Conservation (phyloP, 73 alveolate species). For the Breviolum minutum region DNA sequence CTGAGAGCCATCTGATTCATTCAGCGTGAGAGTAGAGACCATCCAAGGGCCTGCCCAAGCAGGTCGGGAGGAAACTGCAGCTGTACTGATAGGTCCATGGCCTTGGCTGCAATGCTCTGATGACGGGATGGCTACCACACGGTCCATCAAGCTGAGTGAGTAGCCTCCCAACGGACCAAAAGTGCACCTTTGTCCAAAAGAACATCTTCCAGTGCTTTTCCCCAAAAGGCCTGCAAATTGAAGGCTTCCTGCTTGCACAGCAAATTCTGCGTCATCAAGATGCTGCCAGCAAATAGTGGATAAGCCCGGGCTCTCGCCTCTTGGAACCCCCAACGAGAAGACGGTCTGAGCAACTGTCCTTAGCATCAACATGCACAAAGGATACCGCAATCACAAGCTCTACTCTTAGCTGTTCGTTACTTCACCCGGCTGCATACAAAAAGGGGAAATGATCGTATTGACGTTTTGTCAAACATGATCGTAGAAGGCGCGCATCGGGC, state of each 20-base stretch:
- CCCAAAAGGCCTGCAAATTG: conserved; percentile 38
- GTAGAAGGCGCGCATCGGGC: too few species aligned
- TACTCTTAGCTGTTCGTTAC: not conserved
- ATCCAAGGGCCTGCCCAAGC: conserved; percentile 78
- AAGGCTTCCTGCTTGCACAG: conserved; percentile 60
- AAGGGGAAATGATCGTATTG: too few species aligned
- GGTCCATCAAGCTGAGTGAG: conserved; percentile 34
- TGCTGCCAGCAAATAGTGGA: conserved; percentile 80
- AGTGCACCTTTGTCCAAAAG: not conserved
- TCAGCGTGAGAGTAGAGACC: not conserved
- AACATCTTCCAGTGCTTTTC: not conserved
- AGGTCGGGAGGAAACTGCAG: conserved; percentile 46
- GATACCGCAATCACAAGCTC: not conserved
- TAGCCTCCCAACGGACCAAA: conserved; percentile 58
- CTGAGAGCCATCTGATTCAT: not conserved
- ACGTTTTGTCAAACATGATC: too few species aligned
- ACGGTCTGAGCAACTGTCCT: conserved; percentile 26
- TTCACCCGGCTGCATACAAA: too few species aligned
- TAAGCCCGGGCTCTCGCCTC: conserved; percentile 43
- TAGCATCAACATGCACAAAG: not conserved
- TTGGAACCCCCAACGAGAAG: conserved; percentile 40
- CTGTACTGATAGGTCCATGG: conserved; percentile 22
- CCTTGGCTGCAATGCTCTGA: conserved; percentile 59
- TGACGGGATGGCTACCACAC: conserved; percentile 36
- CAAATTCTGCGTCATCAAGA: conserved; percentile 16